These are phyloP conservation scores for Penicillium crystallinum DNA, from an alignment of 495 filamentous ascomycete genomes.

Conservation along the genomic window DNA sequence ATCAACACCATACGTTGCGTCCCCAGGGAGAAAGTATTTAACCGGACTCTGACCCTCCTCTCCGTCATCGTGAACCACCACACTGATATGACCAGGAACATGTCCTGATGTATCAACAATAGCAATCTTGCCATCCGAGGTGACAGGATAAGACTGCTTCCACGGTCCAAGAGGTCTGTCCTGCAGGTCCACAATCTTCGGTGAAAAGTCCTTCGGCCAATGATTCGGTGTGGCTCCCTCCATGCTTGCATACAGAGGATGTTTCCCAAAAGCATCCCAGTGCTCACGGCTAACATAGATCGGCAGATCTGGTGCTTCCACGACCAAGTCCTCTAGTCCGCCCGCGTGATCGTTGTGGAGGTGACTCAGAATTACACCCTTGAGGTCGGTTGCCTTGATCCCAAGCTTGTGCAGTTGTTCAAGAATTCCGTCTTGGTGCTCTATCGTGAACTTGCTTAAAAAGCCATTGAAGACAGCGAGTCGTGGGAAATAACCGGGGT, in stretches of 20 bases:
- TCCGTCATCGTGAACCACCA: constrained; percentile 19
- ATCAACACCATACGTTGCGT: constrained; percentile 27
- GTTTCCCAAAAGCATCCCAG: constrained; percentile 25
- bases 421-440: constrained; percentile 18
- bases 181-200: constrained; percentile 19
- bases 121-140: constrained; percentile 23
- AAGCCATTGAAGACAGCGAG: constrained; percentile 10
- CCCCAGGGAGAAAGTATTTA: constrained; percentile 27
- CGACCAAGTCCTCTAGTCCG: constrained; percentile 24
- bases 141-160: constrained; percentile 23
- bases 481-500: constrained; percentile 23
- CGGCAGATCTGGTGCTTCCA: constrained; percentile 14
- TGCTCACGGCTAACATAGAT: constrained; percentile 24
- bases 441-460: constrained; percentile 16
- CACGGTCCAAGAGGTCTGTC: constrained; percentile 24
- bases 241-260: constrained; percentile 20
- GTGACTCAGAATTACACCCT: constrained; percentile 26
- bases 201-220: constrained; percentile 24
- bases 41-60: neutral
- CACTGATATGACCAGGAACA: constrained; percentile 24
- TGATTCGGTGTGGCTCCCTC: constrained; percentile 26
- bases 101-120: constrained; percentile 31
- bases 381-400: constrained; percentile 22
- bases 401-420: constrained; percentile 16
- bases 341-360: constrained; percentile 31